These are phyloP conservation scores for Ustilago shanxiensis DNA, from an alignment of 1,284 basidiomycete genomes.

Conservation along the genomic window DNA sequence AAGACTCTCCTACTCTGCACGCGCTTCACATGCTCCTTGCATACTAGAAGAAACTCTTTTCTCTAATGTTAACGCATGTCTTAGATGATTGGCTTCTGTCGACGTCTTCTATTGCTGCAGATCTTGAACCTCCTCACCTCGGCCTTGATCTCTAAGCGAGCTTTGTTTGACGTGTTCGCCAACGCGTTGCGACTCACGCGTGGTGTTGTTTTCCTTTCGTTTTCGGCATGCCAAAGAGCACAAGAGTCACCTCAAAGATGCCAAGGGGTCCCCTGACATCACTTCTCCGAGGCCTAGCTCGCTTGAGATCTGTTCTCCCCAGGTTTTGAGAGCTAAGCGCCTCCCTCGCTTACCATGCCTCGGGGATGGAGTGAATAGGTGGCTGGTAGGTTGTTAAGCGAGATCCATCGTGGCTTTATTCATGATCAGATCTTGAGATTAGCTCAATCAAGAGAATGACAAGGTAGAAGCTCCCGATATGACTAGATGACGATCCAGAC, in stretches of 20 bases:
- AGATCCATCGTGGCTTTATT: background rate
- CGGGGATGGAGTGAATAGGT: slow-evolving; percentile 11
- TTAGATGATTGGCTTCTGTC: background rate
- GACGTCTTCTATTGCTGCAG: slow-evolving; percentile 6
- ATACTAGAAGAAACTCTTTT: background rate
- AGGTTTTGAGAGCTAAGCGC: slow-evolving; percentile 10
- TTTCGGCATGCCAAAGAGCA: background rate
- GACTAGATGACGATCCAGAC: background rate
- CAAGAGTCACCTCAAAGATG: background rate
- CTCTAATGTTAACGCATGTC: background rate
- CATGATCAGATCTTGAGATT: background rate
- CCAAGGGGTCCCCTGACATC: slow-evolving; percentile 22
- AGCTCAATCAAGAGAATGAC: background rate
- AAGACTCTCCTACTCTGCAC: slow-evolving; percentile 1
- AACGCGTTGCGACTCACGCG: background rate
- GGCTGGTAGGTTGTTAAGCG: background rate
- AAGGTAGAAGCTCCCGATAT: background rate
- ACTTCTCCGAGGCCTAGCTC: slow-evolving; percentile 26
- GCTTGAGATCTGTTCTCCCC: background rate
- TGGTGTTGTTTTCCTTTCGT: slow-evolving; percentile 3
- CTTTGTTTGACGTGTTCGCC: too few species aligned
- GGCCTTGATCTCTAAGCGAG: slow-evolving; percentile 1
- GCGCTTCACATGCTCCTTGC: slow-evolving; percentile 9
- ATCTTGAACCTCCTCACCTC: slow-evolving; percentile 14
- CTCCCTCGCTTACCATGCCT: slow-evolving; percentile 25